Conservation (phyloP, 1,284 basidiomycete species). For the Peniophora sp. region DNA sequence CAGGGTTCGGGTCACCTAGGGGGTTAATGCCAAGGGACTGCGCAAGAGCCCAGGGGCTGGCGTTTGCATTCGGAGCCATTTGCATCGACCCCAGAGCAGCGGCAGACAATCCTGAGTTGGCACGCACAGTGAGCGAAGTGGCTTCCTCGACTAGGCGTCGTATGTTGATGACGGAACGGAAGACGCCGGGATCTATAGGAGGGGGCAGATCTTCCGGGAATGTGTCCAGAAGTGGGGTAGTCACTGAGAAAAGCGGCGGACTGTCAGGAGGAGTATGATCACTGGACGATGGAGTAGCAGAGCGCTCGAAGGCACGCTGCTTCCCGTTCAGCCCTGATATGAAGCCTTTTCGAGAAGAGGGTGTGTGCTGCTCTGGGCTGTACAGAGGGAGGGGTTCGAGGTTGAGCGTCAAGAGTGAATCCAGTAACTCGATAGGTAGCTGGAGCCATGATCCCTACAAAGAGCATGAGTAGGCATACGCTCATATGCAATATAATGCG, state of each 20-base stretch:
- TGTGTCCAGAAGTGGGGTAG: too few relatives aligned
- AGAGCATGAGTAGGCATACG: neutral
- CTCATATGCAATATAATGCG: constrained; percentile 20
- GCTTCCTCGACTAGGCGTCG: constrained; percentile 78
- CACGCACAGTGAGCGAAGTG: constrained; percentile 72
- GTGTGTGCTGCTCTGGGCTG: constrained; percentile 28
- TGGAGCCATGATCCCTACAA: constrained; percentile 78
- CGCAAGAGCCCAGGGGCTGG: constrained; percentile 48
- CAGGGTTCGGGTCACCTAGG: constrained; percentile 30
- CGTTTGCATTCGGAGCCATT: constrained; percentile 22
- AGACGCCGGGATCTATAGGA: constrained; percentile 79
- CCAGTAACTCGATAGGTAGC: constrained; percentile 73
- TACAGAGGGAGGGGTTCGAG: constrained; percentile 59
- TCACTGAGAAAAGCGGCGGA: constrained; percentile 20
- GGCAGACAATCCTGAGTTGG: constrained; percentile 69
- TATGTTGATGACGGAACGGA: constrained; percentile 63
- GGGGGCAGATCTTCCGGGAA: constrained; percentile 35
- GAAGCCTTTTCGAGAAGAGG: constrained; percentile 3
- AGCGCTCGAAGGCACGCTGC: constrained; percentile 19
- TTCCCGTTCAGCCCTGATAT: constrained; percentile 16
- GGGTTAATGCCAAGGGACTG: constrained; percentile 55
- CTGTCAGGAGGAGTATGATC: constrained; percentile 51
- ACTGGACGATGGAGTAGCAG: constrained; percentile 31
- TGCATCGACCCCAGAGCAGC: constrained; percentile 62
- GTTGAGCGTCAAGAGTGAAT: constrained; percentile 71